Base-by-base conservation (phyloP, 2,329 filamentous ascomycete species). In the Beauveria sp. region DNA sequence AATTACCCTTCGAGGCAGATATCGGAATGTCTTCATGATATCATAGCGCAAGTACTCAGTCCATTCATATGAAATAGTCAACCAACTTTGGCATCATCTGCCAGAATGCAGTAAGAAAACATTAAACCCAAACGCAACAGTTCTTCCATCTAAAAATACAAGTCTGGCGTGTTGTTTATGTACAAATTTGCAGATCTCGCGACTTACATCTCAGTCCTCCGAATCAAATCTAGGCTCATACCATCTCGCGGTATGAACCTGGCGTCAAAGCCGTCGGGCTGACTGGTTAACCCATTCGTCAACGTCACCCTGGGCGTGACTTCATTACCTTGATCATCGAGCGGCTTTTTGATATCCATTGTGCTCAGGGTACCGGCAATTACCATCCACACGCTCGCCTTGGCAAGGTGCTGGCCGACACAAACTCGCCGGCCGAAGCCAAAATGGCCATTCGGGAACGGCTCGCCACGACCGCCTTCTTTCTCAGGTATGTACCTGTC, bases 401-500 rank as follows among this genome's bases (percentile, higher is more conserved):
- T 78, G 2, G 82, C 83, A 10, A 86, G 68, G 55, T 77, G 75
- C 63, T 79, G 76, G 0, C 82, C 81, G 5, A 76, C 73, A 65
- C 81, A 84, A 10, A 80, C 74, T 22, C 82, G 74, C 22, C 77
- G 75, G 1, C 82, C 82, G 68, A 81, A 84, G 3, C 82, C 81
- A 68, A 84, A 81, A 42, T 77, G 76, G 1, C 78, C 80, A 20
- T 69, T 71, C 0, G 78, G 79, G 52, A 74, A 71, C 22, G 80
- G 77, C 68, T 81, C 79, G 7, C 76, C 77, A 22, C 69, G 68
- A 65, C 68, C 79, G 5, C 75, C 73, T 51, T 76, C 66, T 8
- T 70, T 66, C 10, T 62, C 59, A 0, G 73, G 68, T 1, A 70
- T 58, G 65, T 76, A 83, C 6, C 80, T 71, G 60, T 79, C 76